These are phyloP conservation scores for Colletotrichum sublineola DNA, from an alignment of 2,329 filamentous ascomycete species.

Conservation along the genomic window DNA sequence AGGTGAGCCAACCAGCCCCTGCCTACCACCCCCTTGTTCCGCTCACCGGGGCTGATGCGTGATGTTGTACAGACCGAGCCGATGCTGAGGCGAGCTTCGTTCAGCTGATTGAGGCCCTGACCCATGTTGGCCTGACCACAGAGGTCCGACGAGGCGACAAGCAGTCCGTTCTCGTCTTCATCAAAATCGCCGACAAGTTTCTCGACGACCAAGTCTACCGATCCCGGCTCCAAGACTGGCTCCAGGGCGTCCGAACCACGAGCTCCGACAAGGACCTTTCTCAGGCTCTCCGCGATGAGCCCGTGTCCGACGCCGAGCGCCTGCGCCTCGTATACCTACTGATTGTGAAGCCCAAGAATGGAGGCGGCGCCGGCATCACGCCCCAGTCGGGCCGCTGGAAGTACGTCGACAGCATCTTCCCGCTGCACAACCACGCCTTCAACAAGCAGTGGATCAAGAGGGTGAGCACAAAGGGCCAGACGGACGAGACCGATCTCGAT, in stretches of 20 bases:
- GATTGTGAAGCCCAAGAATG: constrained; percentile 78
- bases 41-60: background rate
- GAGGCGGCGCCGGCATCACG: constrained; percentile 84
- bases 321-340: constrained; percentile 90
- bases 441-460: constrained; percentile 82
- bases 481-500: constrained; percentile 76
- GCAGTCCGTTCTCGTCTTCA: constrained; percentile 83
- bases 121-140: constrained; percentile 83
- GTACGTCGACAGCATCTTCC: constrained; percentile 80
- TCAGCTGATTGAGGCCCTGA: constrained; percentile 80
- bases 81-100: constrained; percentile 82
- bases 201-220: constrained; percentile 86
- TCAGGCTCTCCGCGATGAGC: constrained; percentile 77
- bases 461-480: constrained; percentile 78
- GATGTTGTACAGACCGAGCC: constrained; percentile 67
- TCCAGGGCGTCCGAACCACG: constrained; percentile 85
- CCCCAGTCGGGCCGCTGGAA: constrained; percentile 78
- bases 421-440: constrained; percentile 81
- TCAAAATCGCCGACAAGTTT: constrained; percentile 80
- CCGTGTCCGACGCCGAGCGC: constrained; percentile 88
- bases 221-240: constrained; percentile 91
- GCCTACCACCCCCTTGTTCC: background rate
- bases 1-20: constrained; percentile 60
- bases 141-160: constrained; percentile 87
- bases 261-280: constrained; percentile 81